These are phyloP conservation scores for Hypoxylon sp. DNA, from an alignment of 2,329 filamentous ascomycete species.

Conservation along the genomic window DNA sequence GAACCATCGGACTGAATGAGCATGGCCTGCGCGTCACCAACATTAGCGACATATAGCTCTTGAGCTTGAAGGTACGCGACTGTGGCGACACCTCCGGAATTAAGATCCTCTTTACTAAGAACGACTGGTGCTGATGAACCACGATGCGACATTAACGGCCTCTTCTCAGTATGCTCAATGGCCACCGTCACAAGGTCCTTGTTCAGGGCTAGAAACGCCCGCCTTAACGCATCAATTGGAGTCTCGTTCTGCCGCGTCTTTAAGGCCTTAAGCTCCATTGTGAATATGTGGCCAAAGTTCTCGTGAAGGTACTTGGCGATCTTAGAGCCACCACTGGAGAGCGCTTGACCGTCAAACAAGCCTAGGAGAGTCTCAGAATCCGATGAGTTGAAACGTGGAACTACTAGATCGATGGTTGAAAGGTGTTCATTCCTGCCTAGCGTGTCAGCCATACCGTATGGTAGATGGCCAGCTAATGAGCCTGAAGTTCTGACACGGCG, in stretches of 20 bases:
- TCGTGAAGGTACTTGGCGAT: constrained; percentile 97
- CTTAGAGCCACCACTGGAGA: constrained; percentile 90
- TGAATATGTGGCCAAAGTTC: constrained; percentile 89
- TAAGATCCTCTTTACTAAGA: constrained; percentile 88
- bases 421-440: constrained; percentile 93
- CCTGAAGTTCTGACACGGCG: constrained; percentile 95
- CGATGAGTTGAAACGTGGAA: constrained; percentile 89
- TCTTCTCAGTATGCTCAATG: constrained; percentile 82
- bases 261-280: constrained; percentile 81
- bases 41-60: constrained; percentile 93
- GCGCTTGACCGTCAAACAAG: constrained; percentile 95
- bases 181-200: constrained; percentile 92
- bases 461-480: constrained; percentile 89
- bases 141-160: constrained; percentile 74
- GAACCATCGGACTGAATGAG: constrained; percentile 90
- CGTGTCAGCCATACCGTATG: constrained; percentile 98
- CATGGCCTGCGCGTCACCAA: constrained; percentile 96
- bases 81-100: constrained; percentile 91
- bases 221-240: constrained; percentile 83
- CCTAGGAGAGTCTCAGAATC: constrained; percentile 92
- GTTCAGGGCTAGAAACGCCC: constrained; percentile 90
- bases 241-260: constrained; percentile 77
- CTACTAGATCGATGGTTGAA: constrained; percentile 94
- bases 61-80: constrained; percentile 90
- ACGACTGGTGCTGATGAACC: constrained; percentile 79